A percentile compares a stretch with the other conserved stretches of the same genome.
Evolutionary conservation across 169 alveolate species (phyloP).

Genomic region (Plasmodium adleri): DNA sequence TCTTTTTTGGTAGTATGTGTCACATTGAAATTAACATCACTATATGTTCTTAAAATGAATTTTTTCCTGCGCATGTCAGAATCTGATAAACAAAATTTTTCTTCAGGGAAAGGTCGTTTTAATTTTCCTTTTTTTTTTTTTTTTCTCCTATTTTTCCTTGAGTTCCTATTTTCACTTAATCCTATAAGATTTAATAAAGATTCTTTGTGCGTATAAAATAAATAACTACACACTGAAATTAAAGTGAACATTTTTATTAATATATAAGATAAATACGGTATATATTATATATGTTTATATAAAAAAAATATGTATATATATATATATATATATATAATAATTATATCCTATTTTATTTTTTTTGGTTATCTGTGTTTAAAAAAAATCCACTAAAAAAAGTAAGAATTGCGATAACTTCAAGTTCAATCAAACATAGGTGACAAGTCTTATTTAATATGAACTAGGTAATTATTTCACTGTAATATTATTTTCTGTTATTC

Average conservation of each 20-base stretch:
- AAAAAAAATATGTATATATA: neutral
- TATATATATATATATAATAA: constrained; percentile 2
- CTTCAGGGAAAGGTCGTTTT: constrained; percentile 21
- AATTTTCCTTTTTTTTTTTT: constrained; percentile 17
- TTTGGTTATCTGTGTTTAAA: too few relatives aligned
- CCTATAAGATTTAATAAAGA: constrained; percentile 53
- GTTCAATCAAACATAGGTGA: too few relatives aligned
- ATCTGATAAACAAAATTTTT: constrained; percentile 53
- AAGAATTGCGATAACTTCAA: too few relatives aligned
- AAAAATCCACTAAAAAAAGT: too few relatives aligned
- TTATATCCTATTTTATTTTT: too few relatives aligned
- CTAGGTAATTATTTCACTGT: too few relatives aligned
- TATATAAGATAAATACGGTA: neutral
- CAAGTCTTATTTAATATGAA: too few relatives aligned
- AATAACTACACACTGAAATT: constrained; percentile 69
- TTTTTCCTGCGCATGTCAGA: constrained; percentile 54
- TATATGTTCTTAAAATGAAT: constrained; percentile 67
- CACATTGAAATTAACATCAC: constrained; percentile 63
- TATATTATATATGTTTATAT: neutral
- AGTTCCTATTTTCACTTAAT: constrained; percentile 39
- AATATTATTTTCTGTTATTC: too few relatives aligned
- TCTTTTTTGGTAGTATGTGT: neutral
- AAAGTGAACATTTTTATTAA: constrained; percentile 56
- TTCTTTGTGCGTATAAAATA: constrained; percentile 67
- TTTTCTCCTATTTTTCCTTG: neutral